phyloP scores from a whole-genome alignment of 495 filamentous ascomycete species.

The Podospora didyma region DNA sequence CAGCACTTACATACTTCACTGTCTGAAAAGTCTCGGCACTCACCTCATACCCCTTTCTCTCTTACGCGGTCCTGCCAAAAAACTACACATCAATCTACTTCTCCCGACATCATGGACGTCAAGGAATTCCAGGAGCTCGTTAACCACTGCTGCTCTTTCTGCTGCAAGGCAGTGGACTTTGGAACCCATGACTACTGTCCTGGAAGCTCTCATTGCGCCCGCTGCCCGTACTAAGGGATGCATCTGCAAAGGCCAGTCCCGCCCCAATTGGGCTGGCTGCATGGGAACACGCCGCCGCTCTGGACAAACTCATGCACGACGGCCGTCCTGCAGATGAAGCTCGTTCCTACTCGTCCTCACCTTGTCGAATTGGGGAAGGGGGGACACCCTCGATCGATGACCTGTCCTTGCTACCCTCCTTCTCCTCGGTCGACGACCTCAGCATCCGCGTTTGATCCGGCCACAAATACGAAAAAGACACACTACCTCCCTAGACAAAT shows the following conservation, averaged over 20 bases:
- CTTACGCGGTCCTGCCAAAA: not conserved
- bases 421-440: too few species aligned
- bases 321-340: constrained; percentile 7
- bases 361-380: not conserved
- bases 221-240: constrained; percentile 39
- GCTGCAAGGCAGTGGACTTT: constrained; percentile 50
- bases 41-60: not conserved
- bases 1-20: too few species aligned
- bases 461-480: too few species aligned
- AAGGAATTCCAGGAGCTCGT: constrained; percentile 42
- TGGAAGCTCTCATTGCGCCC: constrained; percentile 35
- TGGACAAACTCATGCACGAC: constrained; percentile 11
- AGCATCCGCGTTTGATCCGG: too few species aligned
- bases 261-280: constrained; percentile 25
- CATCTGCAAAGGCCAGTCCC: constrained; percentile 5
- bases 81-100: not conserved
- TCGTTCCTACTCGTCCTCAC: not conserved
- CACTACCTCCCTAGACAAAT: too few species aligned
- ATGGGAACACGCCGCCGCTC: constrained; percentile 6
- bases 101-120: constrained; percentile 38
- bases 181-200: constrained; percentile 51
- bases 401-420: not conserved
- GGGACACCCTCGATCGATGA: not conserved
- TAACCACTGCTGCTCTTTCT: constrained; percentile 49
- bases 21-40: too few species aligned